phyloP scores from a whole-genome alignment of 2,329 filamentous ascomycete species.

The Diplodia scrobiculata region DNA sequence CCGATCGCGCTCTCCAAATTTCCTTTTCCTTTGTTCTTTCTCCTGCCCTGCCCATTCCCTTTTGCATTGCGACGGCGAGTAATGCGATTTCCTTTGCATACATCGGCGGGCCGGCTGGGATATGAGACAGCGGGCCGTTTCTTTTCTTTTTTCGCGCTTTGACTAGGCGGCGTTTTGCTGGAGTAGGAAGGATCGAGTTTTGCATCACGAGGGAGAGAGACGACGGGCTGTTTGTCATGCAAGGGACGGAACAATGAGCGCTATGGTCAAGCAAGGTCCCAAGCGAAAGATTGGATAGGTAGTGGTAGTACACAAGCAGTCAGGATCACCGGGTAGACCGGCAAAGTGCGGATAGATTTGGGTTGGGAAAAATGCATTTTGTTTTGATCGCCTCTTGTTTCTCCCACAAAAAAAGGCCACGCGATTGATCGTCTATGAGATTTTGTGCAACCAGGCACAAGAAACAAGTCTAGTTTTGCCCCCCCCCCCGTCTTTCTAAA shows the following conservation, averaged over 20 bases:
- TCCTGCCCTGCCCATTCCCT: background rate
- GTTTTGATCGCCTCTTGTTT: background rate
- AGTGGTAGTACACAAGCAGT: background rate
- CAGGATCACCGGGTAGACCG: background rate
- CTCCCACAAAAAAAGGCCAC: background rate
- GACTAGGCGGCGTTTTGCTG: background rate
- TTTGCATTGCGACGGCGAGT: background rate
- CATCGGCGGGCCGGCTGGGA: no score
- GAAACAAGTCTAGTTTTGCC: background rate
- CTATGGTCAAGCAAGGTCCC: background rate
- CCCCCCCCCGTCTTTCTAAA: background rate
- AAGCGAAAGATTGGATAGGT: background rate
- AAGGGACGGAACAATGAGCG: background rate
- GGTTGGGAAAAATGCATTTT: background rate
- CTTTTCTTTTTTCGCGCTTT: background rate
- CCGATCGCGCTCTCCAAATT: no score
- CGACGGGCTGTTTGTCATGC: background rate
- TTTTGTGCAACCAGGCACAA: background rate
- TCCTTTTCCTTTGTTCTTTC: background rate
- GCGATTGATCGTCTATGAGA: background rate
- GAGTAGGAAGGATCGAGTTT: background rate
- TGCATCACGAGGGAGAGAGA: no score
- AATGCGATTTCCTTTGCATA: background rate
- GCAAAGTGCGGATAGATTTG: conserved; percentile 1
- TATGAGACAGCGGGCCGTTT: background rate